Evolutionary conservation across 768 basidiomycete species (phyloP).

Genomic region (Leccinum fibrillosum): DNA sequence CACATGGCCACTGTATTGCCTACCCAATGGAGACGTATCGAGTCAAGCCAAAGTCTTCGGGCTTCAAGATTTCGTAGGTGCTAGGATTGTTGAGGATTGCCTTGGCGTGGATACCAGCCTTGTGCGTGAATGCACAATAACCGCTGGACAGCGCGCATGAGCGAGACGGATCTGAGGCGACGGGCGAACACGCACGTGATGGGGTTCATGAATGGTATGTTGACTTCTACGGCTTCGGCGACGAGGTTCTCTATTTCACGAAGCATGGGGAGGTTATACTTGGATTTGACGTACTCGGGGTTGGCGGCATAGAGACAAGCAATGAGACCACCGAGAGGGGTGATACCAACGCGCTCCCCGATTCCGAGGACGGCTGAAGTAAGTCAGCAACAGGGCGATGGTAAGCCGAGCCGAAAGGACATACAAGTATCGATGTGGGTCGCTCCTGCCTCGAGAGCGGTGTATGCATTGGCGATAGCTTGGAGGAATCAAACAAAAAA

Average conservation of each 20-base stretch:
- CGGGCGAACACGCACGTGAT: slow-evolving; percentile 59
- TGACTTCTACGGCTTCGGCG: slow-evolving; percentile 97
- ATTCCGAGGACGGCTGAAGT: slow-evolving; percentile 86
- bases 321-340: slow-evolving; percentile 93
- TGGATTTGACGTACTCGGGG: slow-evolving; percentile 98
- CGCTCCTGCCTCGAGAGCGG: slow-evolving; percentile 96
- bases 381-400: not conserved
- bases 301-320: slow-evolving; percentile 96
- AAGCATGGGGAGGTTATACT: slow-evolving; percentile 97
- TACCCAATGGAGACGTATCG: slow-evolving; percentile 97
- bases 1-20: slow-evolving; percentile 9
- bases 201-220: slow-evolving; percentile 96
- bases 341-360: slow-evolving; percentile 98
- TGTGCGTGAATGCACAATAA: slow-evolving; percentile 99
- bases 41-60: slow-evolving; percentile 96
- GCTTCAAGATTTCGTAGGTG: slow-evolving; percentile 99
- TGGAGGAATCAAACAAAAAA: slow-evolving; percentile 6
- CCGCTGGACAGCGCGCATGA: slow-evolving; percentile 52
- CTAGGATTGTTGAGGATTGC: slow-evolving; percentile 99
- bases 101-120: slow-evolving; percentile 99
- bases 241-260: slow-evolving; percentile 99
- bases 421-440: slow-evolving; percentile 97
- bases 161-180: not conserved
- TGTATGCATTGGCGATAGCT: slow-evolving; percentile 99
- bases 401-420: slow-evolving; percentile 26